These are phyloP conservation scores for Uronychia binucleata DNA, from an alignment of 73 alveolate species.

Conservation along the genomic window DNA sequence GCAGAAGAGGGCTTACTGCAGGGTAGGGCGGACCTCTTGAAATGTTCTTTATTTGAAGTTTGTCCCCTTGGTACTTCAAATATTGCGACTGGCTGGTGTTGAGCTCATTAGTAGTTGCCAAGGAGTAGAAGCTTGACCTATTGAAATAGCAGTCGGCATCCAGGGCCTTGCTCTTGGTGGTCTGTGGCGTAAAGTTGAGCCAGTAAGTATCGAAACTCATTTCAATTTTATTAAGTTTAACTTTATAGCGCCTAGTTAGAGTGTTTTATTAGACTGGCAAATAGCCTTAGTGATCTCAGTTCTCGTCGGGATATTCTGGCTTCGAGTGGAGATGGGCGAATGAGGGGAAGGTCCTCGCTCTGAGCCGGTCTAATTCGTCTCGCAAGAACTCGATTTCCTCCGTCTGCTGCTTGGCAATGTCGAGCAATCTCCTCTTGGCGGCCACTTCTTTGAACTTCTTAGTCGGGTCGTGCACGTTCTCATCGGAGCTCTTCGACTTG, in stretches of 20 bases:
- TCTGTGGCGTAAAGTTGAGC: neutral
- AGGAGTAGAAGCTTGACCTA: too few relatives aligned
- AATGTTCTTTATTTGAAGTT: neutral
- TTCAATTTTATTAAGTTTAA: neutral
- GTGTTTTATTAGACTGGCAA: neutral
- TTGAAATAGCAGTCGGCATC: too few relatives aligned
- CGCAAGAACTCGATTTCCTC: slow-evolving; percentile 95
- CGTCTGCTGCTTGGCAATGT: slow-evolving; percentile 85
- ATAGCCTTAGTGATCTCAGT: neutral
- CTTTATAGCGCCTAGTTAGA: neutral
- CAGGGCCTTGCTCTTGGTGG: too few relatives aligned
- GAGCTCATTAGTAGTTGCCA: too few relatives aligned
- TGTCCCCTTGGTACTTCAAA: too few relatives aligned
- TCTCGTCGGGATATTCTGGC: neutral
- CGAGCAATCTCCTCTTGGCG: slow-evolving; percentile 80
- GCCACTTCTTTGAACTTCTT: slow-evolving; percentile 72
- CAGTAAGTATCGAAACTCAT: neutral
- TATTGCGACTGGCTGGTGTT: too few relatives aligned
- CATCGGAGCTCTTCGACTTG: slow-evolving; percentile 75
- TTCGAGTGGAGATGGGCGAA: slow-evolving; percentile 62
- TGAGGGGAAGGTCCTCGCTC: slow-evolving; percentile 98
- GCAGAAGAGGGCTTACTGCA: neutral
- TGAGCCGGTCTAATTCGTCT: slow-evolving; percentile 94
- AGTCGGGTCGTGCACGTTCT: slow-evolving; percentile 78
- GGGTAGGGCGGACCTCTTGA: neutral